Conservation (phyloP, 306 rosid genomes). For the Dryas drummondii region DNA sequence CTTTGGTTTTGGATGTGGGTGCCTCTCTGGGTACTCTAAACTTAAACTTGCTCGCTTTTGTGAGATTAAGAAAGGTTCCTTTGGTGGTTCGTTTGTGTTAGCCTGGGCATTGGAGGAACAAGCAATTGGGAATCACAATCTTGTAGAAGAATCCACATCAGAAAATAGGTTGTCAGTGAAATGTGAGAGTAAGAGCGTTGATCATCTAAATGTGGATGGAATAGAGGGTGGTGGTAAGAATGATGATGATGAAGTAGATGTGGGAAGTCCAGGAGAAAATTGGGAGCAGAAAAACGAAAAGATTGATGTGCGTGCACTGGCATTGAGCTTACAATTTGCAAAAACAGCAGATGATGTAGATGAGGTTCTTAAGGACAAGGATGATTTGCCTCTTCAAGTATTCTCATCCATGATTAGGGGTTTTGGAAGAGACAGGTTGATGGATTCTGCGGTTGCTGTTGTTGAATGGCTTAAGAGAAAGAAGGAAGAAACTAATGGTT, state of each 20-base stretch:
- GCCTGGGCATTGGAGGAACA: slow-evolving; percentile 57
- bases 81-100: slow-evolving; percentile 45
- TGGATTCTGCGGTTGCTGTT: slow-evolving; percentile 67
- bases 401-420: slow-evolving; percentile 73
- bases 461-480: slow-evolving; percentile 82
- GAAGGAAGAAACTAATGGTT: slow-evolving; percentile 54
- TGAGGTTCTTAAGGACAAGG: slow-evolving; percentile 67
- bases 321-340: slow-evolving; percentile 47
- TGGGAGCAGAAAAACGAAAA: slow-evolving; percentile 32
- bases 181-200: slow-evolving; percentile 26
- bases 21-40: slow-evolving; percentile 36
- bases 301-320: slow-evolving; percentile 72
- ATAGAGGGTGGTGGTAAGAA: slow-evolving; percentile 20
- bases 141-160: slow-evolving; percentile 29
- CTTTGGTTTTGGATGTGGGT: slow-evolving; percentile 46
- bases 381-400: slow-evolving; percentile 77
- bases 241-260: slow-evolving; percentile 23
- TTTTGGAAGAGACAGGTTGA: slow-evolving; percentile 72
- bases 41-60: slow-evolving; percentile 40
- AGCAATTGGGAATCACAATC: slow-evolving; percentile 39
- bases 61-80: slow-evolving; percentile 36
- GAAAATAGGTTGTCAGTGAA: slow-evolving; percentile 21
- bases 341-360: slow-evolving; percentile 73
- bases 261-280: slow-evolving; percentile 19
- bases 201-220: slow-evolving; percentile 27